phyloP scores from a whole-genome alignment of 805 yeast genomes.

The Phaffomyces opuntiae region DNA sequence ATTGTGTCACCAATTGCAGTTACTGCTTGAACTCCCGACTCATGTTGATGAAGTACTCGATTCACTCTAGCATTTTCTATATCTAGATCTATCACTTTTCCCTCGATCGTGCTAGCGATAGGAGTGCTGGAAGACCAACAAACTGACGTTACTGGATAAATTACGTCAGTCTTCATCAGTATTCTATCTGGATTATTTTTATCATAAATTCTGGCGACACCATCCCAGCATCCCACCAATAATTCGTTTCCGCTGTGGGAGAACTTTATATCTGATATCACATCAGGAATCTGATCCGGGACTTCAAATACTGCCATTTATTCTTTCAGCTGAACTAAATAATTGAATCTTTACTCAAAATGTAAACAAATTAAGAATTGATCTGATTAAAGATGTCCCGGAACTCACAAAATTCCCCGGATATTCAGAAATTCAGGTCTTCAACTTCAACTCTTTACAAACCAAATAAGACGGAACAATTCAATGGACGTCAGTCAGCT shows the following conservation, averaged over 20 bases:
- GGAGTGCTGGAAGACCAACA: constrained; percentile 24
- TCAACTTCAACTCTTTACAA: too few relatives aligned
- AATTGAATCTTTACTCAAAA: not conserved
- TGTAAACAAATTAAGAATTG: not conserved
- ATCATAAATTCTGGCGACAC: constrained; percentile 38
- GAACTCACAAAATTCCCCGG: not conserved
- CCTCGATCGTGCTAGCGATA: constrained; percentile 47
- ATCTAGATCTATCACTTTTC: constrained; percentile 46
- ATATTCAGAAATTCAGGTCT: not conserved
- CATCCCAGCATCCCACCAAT: constrained; percentile 55
- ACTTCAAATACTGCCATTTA: constrained; percentile 11
- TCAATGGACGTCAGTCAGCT: constrained; percentile 25
- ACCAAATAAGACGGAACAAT: not conserved
- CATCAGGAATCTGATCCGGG: constrained; percentile 28
- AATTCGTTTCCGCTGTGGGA: constrained; percentile 32
- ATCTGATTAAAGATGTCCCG: not conserved
- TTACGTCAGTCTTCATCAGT: constrained; percentile 17
- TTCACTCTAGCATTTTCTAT: constrained; percentile 33
- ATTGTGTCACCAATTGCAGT: constrained; percentile 25
- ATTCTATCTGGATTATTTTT: constrained; percentile 21
- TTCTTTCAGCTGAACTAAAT: too few relatives aligned
- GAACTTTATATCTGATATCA: constrained; percentile 37
- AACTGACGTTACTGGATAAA: constrained; percentile 14
- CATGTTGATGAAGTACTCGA: constrained; percentile 26
- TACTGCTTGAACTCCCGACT: constrained; percentile 33